Evolutionary conservation across 352 stramenopile species (phyloP), one percentile per base, ranked within the genome.

Genomic region (Pythium coloratum): DNA sequence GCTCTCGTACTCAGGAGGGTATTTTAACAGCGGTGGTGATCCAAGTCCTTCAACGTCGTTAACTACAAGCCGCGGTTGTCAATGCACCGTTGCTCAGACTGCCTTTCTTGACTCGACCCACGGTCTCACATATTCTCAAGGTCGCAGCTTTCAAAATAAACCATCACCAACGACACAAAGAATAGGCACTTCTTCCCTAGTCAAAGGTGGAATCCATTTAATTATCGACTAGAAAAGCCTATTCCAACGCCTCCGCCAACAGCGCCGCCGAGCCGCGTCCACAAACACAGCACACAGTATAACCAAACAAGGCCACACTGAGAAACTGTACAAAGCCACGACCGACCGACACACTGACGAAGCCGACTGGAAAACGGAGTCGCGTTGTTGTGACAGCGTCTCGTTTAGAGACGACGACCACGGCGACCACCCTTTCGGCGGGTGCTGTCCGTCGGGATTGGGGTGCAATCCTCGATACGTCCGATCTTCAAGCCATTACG

Each of bases 401-500:
- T 55, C 54, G 76, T 59, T 64, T 99, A 99, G 55, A 99, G 90
- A 97, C 98, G 97, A 84, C 97, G 96, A 98, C 98, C 98, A 90
- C 97, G 97, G 85, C 98, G 97, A 98, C 97, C 97, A 78, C 88
- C 91, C 84, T 99, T 99, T 82, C 97, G 91, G 84, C 98, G 95
- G 62, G 97, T 99, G 82, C 85, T 98, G 88, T 99, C 98, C 77
- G 96, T 99, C 36, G 98, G 98, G 89, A 99, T 99, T 62, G 98
- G 97, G 44, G 98, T 99, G 38, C 99, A 97, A 92, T 99, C 98
- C 84, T 99, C 98, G 83, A 99, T 90, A 78, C 98, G 97, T 88
- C 97, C 98, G 87, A 99, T 99, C 92, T 99, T 99, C 84, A 99
- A 80, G 88, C 96, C 98, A 92, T 98, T 98, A 82, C 98, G 91